Conservation (phyloP, 345 rosid species). For the Jatropha curcas region DNA sequence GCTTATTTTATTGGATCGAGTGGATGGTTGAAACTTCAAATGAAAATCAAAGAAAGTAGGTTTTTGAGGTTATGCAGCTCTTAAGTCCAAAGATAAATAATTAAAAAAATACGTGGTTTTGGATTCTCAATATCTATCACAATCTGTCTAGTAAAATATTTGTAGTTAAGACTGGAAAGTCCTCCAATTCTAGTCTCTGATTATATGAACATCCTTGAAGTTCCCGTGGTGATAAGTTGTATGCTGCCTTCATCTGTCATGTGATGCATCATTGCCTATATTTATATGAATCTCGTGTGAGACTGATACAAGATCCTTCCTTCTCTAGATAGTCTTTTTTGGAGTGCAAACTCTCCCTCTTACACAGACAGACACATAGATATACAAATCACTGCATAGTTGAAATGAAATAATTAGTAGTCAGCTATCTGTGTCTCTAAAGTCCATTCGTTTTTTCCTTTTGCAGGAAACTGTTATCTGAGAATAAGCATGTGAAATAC, state of each 20-base stretch:
- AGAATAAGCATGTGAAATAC: constrained; percentile 96
- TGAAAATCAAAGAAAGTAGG: not conserved
- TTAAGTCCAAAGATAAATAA: not conserved
- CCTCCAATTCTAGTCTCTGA: not conserved
- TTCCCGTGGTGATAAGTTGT: not conserved
- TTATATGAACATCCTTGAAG: not conserved
- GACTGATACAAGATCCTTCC: not conserved
- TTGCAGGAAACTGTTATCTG: constrained; percentile 74
- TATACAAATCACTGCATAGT: not conserved
- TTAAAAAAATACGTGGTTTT: constrained; percentile 3
- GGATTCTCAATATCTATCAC: constrained; percentile 2
- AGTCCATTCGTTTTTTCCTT: constrained; percentile 10
- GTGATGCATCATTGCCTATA: constrained; percentile 1
- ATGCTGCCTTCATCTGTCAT: not conserved
- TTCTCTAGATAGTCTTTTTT: not conserved
- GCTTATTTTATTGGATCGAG: constrained; percentile 5
- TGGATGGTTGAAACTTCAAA: constrained; percentile 1
- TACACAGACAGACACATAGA: no score
- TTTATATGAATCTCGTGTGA: not conserved
- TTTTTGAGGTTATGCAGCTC: not conserved
- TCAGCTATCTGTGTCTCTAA: constrained; percentile 12
- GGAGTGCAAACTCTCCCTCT: not conserved
- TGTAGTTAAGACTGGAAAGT: not conserved
- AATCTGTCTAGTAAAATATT: not conserved
- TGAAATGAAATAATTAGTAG: not conserved